These are phyloP conservation scores for Salix koriyanagi DNA, from an alignment of 345 rosid species.

Conservation along the genomic window DNA sequence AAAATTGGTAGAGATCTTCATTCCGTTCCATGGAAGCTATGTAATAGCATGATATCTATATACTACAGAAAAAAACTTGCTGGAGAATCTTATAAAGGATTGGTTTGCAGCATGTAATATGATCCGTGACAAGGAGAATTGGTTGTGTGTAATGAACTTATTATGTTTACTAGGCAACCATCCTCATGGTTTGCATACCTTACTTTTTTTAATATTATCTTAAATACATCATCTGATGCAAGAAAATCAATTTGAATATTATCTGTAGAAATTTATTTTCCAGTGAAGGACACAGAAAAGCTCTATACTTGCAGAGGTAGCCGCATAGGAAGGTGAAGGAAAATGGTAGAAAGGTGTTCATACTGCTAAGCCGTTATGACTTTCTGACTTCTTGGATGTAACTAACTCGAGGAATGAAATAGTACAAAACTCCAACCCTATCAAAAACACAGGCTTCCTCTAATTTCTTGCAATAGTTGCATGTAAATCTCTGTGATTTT, in stretches of 20 bases:
- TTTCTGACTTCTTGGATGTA: background rate
- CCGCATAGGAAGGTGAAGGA: background rate
- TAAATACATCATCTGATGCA: background rate
- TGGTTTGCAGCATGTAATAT: background rate
- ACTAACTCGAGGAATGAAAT: background rate
- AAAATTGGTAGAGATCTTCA: conserved; percentile 72
- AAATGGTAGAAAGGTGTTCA: background rate
- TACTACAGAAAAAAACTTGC: conserved; percentile 82
- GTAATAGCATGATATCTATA: conserved; percentile 64
- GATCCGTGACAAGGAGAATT: background rate
- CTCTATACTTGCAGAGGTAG: background rate
- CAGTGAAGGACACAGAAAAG: background rate
- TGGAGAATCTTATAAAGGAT: conserved; percentile 70
- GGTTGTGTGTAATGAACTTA: background rate
- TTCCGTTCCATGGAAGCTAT: conserved; percentile 88
- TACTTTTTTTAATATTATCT: too few species aligned
- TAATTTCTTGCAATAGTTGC: background rate
- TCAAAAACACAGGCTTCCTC: too few species aligned
- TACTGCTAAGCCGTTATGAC: background rate
- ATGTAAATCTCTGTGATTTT: background rate
- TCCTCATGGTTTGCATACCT: background rate
- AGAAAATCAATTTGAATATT: background rate
- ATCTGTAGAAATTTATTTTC: background rate
- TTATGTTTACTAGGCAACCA: background rate
- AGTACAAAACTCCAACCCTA: background rate